A percentile compares a stretch with the other conserved stretches of the same genome.
phyloP scores from a whole-genome alignment of 306 rosid genomes.

The Acacia acuminata region DNA sequence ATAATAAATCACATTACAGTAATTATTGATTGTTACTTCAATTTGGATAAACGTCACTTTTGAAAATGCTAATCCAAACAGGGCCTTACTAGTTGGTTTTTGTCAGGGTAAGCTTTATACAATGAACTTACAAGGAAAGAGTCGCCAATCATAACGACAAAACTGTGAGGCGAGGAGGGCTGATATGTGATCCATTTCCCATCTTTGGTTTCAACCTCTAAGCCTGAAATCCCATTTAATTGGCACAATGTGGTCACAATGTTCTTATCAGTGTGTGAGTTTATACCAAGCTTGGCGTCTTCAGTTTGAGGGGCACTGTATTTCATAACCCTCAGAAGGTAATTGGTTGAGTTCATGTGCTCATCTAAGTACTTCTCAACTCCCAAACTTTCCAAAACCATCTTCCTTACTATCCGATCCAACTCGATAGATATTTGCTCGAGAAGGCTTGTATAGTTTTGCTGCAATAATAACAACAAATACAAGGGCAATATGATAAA shows the following conservation, averaged over 20 bases:
- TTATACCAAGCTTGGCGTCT: background rate
- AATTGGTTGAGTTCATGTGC: background rate
- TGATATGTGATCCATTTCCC: background rate
- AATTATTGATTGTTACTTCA: no score
- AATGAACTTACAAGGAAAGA: background rate
- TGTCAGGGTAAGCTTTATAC: background rate
- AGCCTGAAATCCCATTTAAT: background rate
- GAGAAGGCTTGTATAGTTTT: no score
- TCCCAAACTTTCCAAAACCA: conserved; percentile 73
- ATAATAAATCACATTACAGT: no score
- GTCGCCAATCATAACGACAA: background rate
- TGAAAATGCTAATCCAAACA: no score
- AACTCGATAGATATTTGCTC: no score
- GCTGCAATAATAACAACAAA: no score
- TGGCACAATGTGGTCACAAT: background rate
- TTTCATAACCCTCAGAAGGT: background rate
- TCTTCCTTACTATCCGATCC: conserved; percentile 58
- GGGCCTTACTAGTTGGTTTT: background rate
- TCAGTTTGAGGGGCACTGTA: background rate
- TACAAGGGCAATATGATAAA: no score
- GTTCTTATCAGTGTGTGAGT: background rate
- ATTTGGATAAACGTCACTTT: no score
- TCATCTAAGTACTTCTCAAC: conserved; percentile 59
- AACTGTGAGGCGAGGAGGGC: background rate
- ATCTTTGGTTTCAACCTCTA: background rate